Evolutionary conservation across 164 flowering plant genomes (phyloP), one percentile per base, ranked within the genome.

Genomic region (Tetrastigma voinierianum): DNA sequence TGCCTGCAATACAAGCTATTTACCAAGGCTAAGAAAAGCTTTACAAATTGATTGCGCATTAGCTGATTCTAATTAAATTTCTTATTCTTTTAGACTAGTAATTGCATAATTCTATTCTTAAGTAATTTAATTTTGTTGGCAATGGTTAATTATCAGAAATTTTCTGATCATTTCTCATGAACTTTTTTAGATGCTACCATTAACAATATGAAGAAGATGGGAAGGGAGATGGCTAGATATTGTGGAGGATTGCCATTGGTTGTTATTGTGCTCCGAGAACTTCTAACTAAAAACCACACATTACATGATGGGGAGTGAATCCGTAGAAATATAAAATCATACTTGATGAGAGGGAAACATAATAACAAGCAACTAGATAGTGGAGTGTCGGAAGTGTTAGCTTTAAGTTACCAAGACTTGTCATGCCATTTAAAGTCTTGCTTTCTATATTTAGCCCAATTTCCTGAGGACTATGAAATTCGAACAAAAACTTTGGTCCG

Each of bases 231-330:
- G 56, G 54, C 70, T 17, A 40, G 32, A 17, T 46, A 53, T 8
- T 80, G 80, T 53, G 64, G 44, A 14, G 80, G 80, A 0, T 65
- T 77, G n/a, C 84, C 84, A 4, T 46, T 80, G 21, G 78, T 78
- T 15, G 56, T 78, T 25, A 56, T 53, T 10, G 78, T 70, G 48
- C 66, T 81, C 6, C 79, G 79, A 32, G 85, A 77, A 47, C 53
- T 79, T 23, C 46, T 81, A 51, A 66, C 69, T 3, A 61, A 57
- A 3, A 81, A 70, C 45, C 43, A 46, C 18, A 52, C 71, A 2
- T 11, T 65, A n/a, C 4, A 14, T 48, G 78, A 76, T 21, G 76
- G 82, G 82, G 25, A 63, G 2, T 65, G 1, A 24, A 68, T 74
- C 12, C 63, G n/a, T 32, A 32, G 25, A 11, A 51, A 70, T 56